Base-by-base conservation (phyloP, 208 protist genomes). In the Tritrichomonas musculus region DNA sequence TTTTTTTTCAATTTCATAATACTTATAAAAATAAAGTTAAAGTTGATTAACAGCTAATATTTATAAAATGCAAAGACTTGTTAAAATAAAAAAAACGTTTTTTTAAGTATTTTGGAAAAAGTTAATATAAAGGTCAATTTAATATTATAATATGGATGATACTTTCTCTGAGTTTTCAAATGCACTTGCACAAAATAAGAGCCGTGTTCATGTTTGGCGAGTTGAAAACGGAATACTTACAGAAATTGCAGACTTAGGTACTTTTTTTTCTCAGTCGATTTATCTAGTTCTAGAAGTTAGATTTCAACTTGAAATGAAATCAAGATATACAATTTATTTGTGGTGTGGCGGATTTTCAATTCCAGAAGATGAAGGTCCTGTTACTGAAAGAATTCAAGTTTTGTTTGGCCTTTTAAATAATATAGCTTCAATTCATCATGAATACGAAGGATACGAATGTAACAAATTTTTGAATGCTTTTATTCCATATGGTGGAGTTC, bases 111-210 rank as follows among this genome's bases (percentile, higher is more conserved):
- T n/a, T n/a, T n/a, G n/a, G n/a, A n/a, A n/a, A n/a, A n/a, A n/a
- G n/a, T n/a, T n/a, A n/a, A n/a, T n/a, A n/a, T n/a, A n/a, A n/a
- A n/a, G n/a, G n/a, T n/a, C n/a, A n/a, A n/a, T n/a, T n/a, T n/a
- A n/a, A n/a, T n/a, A n/a, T n/a, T n/a, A n/a, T n/a, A n/a, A n/a
- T 60, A 88, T 88, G 77, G 77, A 88, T 88, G 77, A 44, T 39
- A 39, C 47, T 39, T 88, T 57, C 39, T 53, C 44, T 50, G 41
- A 60, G 17, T 88, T 88, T 88, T 88, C 77, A 22, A 88, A 53
- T 60, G 47, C 77, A 20, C 47, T 88, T n/a, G 41, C 77, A 25
- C 77, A 88, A 88, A 88, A 88, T 27, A 88, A 88, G 27, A 88
- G 41, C 14, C 11, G 77, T 33, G 41, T 57, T 39, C 77, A 88